Evolutionary conservation across 768 basidiomycete species (phyloP), one percentile per base, ranked within the genome.

Genomic region (Polyporus arcularius): DNA sequence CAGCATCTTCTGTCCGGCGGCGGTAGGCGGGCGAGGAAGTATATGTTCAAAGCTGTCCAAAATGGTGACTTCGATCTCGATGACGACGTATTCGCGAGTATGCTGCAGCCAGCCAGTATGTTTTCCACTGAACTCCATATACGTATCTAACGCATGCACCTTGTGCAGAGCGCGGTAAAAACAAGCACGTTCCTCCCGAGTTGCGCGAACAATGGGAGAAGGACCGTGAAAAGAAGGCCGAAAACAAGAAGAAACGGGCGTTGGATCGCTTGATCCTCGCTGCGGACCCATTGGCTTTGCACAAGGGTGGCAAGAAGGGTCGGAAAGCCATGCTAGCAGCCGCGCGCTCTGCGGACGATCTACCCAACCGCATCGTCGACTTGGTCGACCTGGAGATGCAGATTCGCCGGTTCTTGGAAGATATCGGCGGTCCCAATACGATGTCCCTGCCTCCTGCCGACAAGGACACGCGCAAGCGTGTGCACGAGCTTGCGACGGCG

Each of bases 161-260:
- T 63, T 78, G 76, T 32, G 0, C 68, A 69, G 81, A 79, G 60
- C 74, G 75, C 32, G 86, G 83, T 67, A 85, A 87, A 67, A 67
- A 78, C 58, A 81, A 78, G 61, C 74, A 77, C 48, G 66, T 90
- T 11, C 84, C 90, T 0, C 67, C 75, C 1, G 80, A 86, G 6
- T 79, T 97, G 8, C 80, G 78, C 54, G 82, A 75, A 0, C 87
- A 85, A 60, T 97, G 94, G 94, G 83, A 85, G 47, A 82, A 82
- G 49, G 96, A 98, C 69, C 91, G 94, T 2, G 75, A 78, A 53
- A 89, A 87, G 76, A 98, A 97, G 71, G 92, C 92, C 0, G 85
- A 87, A 58, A 72, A 77, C 68, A 96, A 93, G 71, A 80, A 77
- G 2, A 78, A 81, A 15, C 86, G 93, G 0, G 81, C 78, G 1